Conservation (phyloP, 768 basidiomycete species). For the Lyophyllum shimeji region DNA sequence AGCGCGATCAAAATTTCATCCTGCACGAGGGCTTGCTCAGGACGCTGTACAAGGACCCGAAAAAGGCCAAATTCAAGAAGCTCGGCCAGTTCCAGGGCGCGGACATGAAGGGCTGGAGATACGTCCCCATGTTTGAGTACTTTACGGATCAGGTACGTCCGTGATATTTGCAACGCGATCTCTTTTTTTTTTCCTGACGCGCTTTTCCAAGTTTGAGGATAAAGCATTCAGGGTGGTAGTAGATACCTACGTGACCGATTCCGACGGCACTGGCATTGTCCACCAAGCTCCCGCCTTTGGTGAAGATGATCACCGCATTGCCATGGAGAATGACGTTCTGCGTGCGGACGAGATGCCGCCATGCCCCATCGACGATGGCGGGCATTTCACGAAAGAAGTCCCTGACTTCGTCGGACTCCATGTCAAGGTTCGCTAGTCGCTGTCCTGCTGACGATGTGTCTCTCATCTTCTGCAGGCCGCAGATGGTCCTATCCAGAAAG, state of each 20-base stretch:
- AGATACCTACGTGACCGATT: conserved; percentile 92
- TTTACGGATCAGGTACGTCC: conserved; percentile 83
- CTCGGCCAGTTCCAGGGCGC: conserved; percentile 82
- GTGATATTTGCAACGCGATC: neutral
- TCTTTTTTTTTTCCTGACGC: neutral
- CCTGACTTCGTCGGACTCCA: conserved; percentile 85
- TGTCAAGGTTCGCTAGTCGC: conserved; percentile 67
- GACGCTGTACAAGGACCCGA: conserved; percentile 94
- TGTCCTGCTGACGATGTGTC: neutral
- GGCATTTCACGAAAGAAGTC: conserved; percentile 86
- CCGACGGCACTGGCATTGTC: conserved; percentile 96
- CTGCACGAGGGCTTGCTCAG: conserved; percentile 83
- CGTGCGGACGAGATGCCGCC: conserved; percentile 90
- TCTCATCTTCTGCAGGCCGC: conserved; percentile 58
- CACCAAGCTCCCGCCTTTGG: conserved; percentile 99
- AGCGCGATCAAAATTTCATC: conserved; percentile 86
- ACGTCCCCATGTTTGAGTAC: conserved; percentile 93
- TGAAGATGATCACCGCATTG: conserved; percentile 97
- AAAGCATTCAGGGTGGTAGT: conserved; percentile 86
- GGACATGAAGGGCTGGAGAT: conserved; percentile 96
- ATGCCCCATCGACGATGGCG: conserved; percentile 90
- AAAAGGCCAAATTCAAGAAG: conserved; percentile 96
- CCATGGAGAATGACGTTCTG: conserved; percentile 81
- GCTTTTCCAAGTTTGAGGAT: conserved; percentile 71
- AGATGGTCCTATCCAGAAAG: conserved; percentile 92